These are phyloP conservation scores for Vitis riparia DNA, from an alignment of 164 flowering plant genomes.

Conservation along the genomic window DNA sequence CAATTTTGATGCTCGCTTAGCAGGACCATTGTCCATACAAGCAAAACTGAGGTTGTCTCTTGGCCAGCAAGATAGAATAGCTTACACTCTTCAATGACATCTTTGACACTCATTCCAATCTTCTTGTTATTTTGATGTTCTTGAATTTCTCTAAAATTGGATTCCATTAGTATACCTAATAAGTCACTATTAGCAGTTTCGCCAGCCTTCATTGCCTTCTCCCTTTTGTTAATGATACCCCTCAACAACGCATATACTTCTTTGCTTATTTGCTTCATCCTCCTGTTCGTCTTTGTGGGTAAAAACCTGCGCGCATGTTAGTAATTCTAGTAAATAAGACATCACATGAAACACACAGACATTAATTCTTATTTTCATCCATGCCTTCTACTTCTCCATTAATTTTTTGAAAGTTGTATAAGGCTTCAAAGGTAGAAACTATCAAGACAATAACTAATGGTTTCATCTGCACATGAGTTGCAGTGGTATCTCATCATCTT, in stretches of 20 bases:
- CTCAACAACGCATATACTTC: neutral
- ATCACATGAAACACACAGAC: too few species aligned
- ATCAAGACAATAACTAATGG: too few species aligned
- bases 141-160: neutral
- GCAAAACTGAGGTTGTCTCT: neutral
- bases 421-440: too few species aligned
- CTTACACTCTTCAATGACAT: neutral
- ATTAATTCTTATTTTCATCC: too few species aligned
- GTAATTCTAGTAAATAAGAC: too few species aligned
- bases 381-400: too few species aligned
- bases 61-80: neutral
- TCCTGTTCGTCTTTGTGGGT: neutral
- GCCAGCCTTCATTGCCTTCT: neutral
- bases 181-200: neutral
- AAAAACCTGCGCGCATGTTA: neutral
- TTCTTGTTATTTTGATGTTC: neutral
- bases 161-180: neutral
- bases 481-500: too few species aligned
- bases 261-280: neutral
- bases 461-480: too few species aligned
- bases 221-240: neutral
- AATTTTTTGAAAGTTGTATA: too few species aligned
- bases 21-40: neutral
- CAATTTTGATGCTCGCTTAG: neutral
- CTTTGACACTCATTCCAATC: neutral